Conservation (phyloP, 2,329 filamentous ascomycete species). For the Penicillium sp. region DNA sequence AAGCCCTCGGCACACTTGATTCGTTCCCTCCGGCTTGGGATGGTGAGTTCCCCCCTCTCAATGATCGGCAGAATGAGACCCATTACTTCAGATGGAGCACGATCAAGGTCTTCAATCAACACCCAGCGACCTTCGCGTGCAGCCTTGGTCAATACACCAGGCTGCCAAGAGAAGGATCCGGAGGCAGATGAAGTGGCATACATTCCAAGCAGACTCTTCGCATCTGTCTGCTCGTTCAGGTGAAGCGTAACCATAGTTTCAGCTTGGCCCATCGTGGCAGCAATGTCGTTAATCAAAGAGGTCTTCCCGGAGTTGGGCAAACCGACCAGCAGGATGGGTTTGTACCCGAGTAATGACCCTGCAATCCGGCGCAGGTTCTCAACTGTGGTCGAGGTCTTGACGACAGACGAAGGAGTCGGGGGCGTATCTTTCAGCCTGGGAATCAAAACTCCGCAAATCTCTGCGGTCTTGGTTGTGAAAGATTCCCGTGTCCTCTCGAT, state of each 20-base stretch:
- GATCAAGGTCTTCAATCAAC: constrained; percentile 92
- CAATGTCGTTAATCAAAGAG: constrained; percentile 76
- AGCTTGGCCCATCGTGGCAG: constrained; percentile 74
- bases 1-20: constrained; percentile 83
- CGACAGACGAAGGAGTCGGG: constrained; percentile 53
- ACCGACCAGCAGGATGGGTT: constrained; percentile 78
- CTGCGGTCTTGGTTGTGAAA: constrained; percentile 61
- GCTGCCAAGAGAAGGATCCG: constrained; percentile 87
- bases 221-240: constrained; percentile 96
- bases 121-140: constrained; percentile 95
- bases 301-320: constrained; percentile 89
- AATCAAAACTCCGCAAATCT: constrained; percentile 67
- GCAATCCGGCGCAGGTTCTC: constrained; percentile 71
- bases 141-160: constrained; percentile 89
- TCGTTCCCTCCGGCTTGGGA: constrained; percentile 83
- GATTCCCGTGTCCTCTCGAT: constrained; percentile 32
- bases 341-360: constrained; percentile 62
- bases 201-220: constrained; percentile 90
- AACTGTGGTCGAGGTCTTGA: constrained; percentile 71
- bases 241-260: constrained; percentile 88
- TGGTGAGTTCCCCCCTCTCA: constrained; percentile 84
- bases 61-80: constrained; percentile 90
- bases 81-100: constrained; percentile 91
- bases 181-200: constrained; percentile 87
- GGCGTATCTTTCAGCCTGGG: constrained; percentile 56